These are phyloP conservation scores for Colletotrichum sansevieriae DNA, from an alignment of 2,329 filamentous ascomycete species.

Conservation along the genomic window DNA sequence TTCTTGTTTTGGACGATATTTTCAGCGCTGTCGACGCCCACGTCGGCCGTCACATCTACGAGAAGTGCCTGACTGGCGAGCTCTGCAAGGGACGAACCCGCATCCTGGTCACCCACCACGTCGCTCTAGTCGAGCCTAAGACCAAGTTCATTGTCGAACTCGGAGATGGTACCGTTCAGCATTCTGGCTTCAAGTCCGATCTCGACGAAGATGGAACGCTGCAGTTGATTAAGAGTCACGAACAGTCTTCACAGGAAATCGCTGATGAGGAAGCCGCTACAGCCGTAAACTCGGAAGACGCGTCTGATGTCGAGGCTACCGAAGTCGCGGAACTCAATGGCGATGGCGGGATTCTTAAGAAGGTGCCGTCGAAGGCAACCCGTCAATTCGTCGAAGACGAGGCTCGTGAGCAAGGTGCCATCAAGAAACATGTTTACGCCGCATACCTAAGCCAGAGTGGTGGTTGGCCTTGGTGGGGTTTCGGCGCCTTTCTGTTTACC, in stretches of 20 bases:
- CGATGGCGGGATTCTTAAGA: slow-evolving; percentile 59
- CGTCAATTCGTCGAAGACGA: slow-evolving; percentile 85
- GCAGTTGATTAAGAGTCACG: slow-evolving; percentile 69
- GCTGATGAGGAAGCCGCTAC: slow-evolving; percentile 65
- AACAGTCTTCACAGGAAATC: slow-evolving; percentile 60
- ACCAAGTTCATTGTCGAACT: slow-evolving; percentile 82
- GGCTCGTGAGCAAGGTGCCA: slow-evolving; percentile 75
- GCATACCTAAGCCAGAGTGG: slow-evolving; percentile 77
- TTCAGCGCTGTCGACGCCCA: slow-evolving; percentile 87
- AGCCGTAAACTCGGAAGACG: slow-evolving; percentile 68
- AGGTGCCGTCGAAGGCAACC: slow-evolving; percentile 64
- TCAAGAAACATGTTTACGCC: slow-evolving; percentile 76
- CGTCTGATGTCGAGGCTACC: slow-evolving; percentile 50
- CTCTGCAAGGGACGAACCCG: slow-evolving; percentile 78
- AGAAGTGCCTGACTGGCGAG: slow-evolving; percentile 79
- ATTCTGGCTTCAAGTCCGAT: slow-evolving; percentile 76
- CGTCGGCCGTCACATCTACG: slow-evolving; percentile 83
- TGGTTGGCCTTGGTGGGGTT: slow-evolving; percentile 70
- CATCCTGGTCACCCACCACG: slow-evolving; percentile 85
- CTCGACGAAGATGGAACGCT: slow-evolving; percentile 69
- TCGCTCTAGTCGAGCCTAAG: slow-evolving; percentile 76
- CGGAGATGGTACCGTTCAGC: slow-evolving; percentile 74
- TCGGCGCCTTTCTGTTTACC: slow-evolving; percentile 67
- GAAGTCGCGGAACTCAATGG: slow-evolving; percentile 51
- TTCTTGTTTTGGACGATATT: slow-evolving; percentile 85